These are phyloP conservation scores for Claviceps sp. DNA, from an alignment of 2,329 filamentous ascomycete species.

Conservation along the genomic window DNA sequence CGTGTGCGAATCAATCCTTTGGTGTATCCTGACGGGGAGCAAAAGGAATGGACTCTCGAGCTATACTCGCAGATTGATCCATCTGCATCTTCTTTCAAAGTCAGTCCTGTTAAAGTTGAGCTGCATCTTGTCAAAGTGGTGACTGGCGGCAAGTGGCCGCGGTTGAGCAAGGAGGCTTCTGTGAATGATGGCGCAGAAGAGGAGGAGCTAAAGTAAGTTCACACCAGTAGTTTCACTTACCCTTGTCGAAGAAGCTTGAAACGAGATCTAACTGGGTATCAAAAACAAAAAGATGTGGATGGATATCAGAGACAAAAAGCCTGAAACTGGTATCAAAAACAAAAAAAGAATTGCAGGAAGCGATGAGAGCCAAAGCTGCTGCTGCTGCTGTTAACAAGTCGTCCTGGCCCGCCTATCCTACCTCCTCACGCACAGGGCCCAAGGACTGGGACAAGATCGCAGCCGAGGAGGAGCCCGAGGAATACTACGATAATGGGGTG, in stretches of 20 bases:
- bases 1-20: conserved; percentile 17
- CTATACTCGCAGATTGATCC: conserved; percentile 55
- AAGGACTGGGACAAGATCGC: conserved; percentile 86
- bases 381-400: neutral
- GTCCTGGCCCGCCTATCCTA: conserved; percentile 56
- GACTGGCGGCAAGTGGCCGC: conserved; percentile 57
- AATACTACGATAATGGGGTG: conserved; percentile 48
- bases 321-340: neutral
- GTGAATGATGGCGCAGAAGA: neutral
- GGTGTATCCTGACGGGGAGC: conserved; percentile 33
- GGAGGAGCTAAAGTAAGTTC: neutral
- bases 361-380: too few species aligned
- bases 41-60: conserved; percentile 48
- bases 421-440: conserved; percentile 67
- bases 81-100: conserved; percentile 42
- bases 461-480: conserved; percentile 31
- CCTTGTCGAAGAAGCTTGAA: too few species aligned
- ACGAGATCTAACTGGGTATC: neutral
- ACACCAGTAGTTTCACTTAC: neutral
- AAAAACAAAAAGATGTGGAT: too few species aligned
- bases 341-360: neutral
- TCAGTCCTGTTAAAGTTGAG: conserved; percentile 72
- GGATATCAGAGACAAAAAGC: too few species aligned
- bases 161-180: conserved; percentile 11
- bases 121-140: conserved; percentile 55